Percentiles rank a stretch among this genome's conserved stretches.
Evolutionary conservation across 2,329 filamentous ascomycete genomes (phyloP).

Genomic region (Tympanopsis confertula): DNA sequence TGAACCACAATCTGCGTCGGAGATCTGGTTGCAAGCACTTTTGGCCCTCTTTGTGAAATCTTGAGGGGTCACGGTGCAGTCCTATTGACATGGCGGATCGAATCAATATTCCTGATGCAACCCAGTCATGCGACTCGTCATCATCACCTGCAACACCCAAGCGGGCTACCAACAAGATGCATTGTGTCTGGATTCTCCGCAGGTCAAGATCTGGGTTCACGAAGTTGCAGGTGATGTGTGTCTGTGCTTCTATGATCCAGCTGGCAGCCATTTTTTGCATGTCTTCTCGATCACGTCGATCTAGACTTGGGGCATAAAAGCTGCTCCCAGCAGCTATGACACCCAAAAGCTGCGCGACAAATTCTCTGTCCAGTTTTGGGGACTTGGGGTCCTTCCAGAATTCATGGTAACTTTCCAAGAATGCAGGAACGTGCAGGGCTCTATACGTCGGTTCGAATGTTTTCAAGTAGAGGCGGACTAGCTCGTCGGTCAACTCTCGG

Average conservation of each 20-base stretch:
- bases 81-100: constrained; percentile 45
- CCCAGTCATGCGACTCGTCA: constrained; percentile 41
- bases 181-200: constrained; percentile 40
- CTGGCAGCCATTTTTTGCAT: constrained; percentile 28
- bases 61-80: constrained; percentile 41
- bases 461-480: constrained; percentile 40
- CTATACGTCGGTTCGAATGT: constrained; percentile 44
- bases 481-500: constrained; percentile 29
- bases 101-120: constrained; percentile 34
- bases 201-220: constrained; percentile 7
- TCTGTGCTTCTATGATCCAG: constrained; percentile 40
- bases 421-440: constrained; percentile 44
- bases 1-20: constrained; percentile 42
- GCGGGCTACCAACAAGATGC: constrained; percentile 36
- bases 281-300: constrained; percentile 16
- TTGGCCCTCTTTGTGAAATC: constrained; percentile 31
- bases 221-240: constrained; percentile 24
- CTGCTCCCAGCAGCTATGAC: constrained; percentile 37
- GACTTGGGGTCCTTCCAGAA: constrained; percentile 32
- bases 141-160: constrained; percentile 31
- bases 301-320: constrained; percentile 15
- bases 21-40: constrained; percentile 41
- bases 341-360: constrained; percentile 40
- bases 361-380: constrained; percentile 26
- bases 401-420: constrained; percentile 36